Evolutionary conservation across 371 early-diverging fungal genomes (phyloP).

Genomic region (Circinella minor): DNA sequence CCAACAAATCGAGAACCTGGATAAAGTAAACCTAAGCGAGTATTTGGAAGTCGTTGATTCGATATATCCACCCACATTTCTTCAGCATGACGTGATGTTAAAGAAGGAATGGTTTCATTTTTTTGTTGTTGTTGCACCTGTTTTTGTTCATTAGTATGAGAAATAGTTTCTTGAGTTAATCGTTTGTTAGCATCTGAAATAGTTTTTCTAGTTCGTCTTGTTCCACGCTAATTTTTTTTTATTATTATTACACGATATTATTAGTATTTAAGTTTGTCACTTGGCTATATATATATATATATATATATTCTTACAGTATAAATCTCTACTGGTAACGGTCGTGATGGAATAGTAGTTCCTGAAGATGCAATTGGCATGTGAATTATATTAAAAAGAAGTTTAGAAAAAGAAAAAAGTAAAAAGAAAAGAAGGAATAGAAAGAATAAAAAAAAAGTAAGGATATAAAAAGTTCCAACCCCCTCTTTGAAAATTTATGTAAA

Average conservation of each 20-base stretch:
- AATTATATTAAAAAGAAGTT: too few species aligned
- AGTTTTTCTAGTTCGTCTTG: too few species aligned
- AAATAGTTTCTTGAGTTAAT: too few species aligned
- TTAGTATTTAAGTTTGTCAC: background rate
- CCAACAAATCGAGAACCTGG: slow-evolving; percentile 70
- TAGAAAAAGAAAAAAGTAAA: too few species aligned
- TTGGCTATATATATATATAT: background rate
- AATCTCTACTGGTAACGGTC: background rate
- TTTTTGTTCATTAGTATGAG: too few species aligned
- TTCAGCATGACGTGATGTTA: slow-evolving; percentile 26
- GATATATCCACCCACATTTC: slow-evolving; percentile 36
- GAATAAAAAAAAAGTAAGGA: too few species aligned
- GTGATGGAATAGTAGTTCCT: slow-evolving; percentile 1
- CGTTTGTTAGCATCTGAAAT: too few species aligned
- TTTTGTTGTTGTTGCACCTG: too few species aligned
- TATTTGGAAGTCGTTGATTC: slow-evolving; percentile 23
- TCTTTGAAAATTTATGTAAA: background rate
- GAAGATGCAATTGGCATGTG: slow-evolving; percentile 11
- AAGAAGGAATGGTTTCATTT: background rate
- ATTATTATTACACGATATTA: background rate
- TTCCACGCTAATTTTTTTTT: too few species aligned
- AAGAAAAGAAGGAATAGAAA: too few species aligned
- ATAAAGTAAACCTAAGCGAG: slow-evolving; percentile 48
- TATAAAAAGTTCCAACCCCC: too few species aligned
- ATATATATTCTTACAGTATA: background rate